Base-by-base conservation (phyloP, 2,329 filamentous ascomycete genomes). In the Cercospora zeina region DNA sequence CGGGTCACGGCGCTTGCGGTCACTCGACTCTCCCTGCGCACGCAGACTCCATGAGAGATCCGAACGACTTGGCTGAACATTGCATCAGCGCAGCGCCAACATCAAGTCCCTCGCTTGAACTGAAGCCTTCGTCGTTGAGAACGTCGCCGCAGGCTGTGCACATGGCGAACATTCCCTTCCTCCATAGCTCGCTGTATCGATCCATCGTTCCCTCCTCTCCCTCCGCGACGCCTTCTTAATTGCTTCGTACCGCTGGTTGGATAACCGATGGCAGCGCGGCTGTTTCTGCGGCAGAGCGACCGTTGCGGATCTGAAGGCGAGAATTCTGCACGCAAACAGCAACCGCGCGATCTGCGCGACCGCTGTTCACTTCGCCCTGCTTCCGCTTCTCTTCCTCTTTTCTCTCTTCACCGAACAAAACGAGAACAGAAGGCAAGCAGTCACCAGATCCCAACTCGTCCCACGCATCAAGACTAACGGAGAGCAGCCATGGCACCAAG, bases 31-130 rank as follows among this genome's bases (percentile, higher is more conserved):
- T 53, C 49, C 49, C 49, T 34, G 27, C 30, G 33, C 30, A 53
- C 27, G 49, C 49, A 14, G 49, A 53, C 49, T 53, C n/a, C 31
- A 34, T 53, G 49, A 53, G 49, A 53, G 49, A 7, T 34, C 13
- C 4, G 30, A 34, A 53, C n/a, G 49, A 19, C 31, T 0, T 53
- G 27, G 11, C 49, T 53, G 31, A 10, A 34, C 8, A 31, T 31
- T 51, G 24, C n/a, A 27, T 33, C 49, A 33, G 49, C 30, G 27
- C 14, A 51, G 27, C 27, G 24, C 49, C 49, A 0, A 51, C 14
- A 51, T 51, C 27, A 51, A 33, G 31, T 3, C 1, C 27, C 49
- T 51, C 49, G 19, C 49, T 14, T 51, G 16, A 51, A 21, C 4
- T 31, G 13, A 30, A 13, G 13, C 30, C 30, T 51, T 11, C 37